A percentile compares a stretch with the other conserved stretches of the same genome.
These are phyloP conservation scores for Nissolia schottii DNA, from an alignment of 306 rosid species.

Conservation along the genomic window DNA sequence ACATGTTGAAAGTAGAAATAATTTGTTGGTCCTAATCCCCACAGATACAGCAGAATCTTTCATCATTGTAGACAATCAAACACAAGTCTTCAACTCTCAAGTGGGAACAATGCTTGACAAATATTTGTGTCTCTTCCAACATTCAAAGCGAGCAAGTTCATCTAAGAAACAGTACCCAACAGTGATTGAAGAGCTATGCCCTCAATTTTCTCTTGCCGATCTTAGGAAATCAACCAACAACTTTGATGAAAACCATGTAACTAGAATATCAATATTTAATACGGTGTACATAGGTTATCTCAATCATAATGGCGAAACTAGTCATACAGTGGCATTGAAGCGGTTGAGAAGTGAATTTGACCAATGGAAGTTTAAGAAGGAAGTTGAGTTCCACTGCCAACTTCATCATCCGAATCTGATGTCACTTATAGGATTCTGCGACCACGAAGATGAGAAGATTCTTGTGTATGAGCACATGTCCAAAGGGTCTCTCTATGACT, in stretches of 20 bases:
- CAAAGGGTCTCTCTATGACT: background rate
- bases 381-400: background rate
- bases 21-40: no score
- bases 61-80: no score
- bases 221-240: background rate
- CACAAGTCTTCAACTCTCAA: no score
- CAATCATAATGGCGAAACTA: background rate
- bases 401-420: conserved; percentile 7
- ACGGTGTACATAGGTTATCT: background rate
- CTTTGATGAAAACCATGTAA: background rate
- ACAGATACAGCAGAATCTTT: no score
- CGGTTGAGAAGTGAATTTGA: background rate
- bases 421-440: conserved; percentile 4
- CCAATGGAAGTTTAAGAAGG: background rate
- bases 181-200: background rate
- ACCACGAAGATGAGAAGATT: background rate
- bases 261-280: background rate
- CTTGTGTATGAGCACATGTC: background rate
- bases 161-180: background rate
- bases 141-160: background rate
- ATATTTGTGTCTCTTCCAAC: background rate
- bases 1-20: no score
- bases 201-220: conserved; percentile 6
- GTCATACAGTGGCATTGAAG: background rate
- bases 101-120: background rate